Evolutionary conservation across 495 filamentous ascomycete genomes (phyloP).

Genomic region (Jackrogersella multiformis): DNA sequence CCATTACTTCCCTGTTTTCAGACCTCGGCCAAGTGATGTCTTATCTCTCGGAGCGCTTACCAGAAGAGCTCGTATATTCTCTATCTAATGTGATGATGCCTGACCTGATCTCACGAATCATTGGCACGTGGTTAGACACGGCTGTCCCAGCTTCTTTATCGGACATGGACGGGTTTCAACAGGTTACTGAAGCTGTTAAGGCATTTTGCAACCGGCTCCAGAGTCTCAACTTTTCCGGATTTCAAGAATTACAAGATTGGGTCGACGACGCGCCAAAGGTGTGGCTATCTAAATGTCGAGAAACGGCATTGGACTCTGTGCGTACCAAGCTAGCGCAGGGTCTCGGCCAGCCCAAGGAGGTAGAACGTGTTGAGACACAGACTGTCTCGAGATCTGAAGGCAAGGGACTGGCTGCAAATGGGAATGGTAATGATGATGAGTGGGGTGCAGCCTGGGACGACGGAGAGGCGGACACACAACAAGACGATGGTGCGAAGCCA

Average conservation of each 20-base stretch:
- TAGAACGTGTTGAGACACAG: slow-evolving; percentile 87
- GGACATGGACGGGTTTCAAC: slow-evolving; percentile 74
- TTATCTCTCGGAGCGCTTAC: slow-evolving; percentile 73
- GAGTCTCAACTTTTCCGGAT: slow-evolving; percentile 70
- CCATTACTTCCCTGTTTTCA: slow-evolving; percentile 59
- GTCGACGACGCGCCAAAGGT: slow-evolving; percentile 76
- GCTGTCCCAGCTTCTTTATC: slow-evolving; percentile 76
- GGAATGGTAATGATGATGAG: slow-evolving; percentile 56
- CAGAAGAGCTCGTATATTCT: slow-evolving; percentile 65
- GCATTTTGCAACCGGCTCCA: slow-evolving; percentile 71
- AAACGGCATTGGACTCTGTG: slow-evolving; percentile 76
- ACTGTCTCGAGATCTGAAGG: slow-evolving; percentile 74
- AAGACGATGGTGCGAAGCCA: slow-evolving; percentile 55
- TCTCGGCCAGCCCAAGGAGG: slow-evolving; percentile 67
- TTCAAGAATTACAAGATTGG: slow-evolving; percentile 80
- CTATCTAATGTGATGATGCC: slow-evolving; percentile 76
- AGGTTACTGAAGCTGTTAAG: slow-evolving; percentile 65
- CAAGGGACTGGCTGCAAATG: slow-evolving; percentile 64
- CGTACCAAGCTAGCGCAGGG: slow-evolving; percentile 72
- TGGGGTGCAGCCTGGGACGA: slow-evolving; percentile 80
- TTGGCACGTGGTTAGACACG: slow-evolving; percentile 75
- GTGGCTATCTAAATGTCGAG: slow-evolving; percentile 87
- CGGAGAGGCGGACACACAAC: slow-evolving; percentile 45
- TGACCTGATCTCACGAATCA: slow-evolving; percentile 69
- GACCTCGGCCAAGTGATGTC: slow-evolving; percentile 70